These are phyloP conservation scores for Rhododendron molle DNA, from an alignment of 148 eudicot species.

Conservation along the genomic window DNA sequence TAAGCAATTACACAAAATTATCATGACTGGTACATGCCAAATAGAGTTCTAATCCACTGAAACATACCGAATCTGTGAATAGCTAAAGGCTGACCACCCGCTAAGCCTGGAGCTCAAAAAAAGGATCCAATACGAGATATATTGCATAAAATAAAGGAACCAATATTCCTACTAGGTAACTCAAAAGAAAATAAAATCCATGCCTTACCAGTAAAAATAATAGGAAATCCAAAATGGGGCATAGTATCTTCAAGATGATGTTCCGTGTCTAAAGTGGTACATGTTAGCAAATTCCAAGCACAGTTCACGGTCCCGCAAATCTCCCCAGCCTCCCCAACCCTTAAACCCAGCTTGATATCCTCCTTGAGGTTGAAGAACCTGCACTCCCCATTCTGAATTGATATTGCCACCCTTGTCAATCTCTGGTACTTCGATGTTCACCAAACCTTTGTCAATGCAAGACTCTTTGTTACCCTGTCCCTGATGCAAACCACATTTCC, in stretches of 20 bases:
- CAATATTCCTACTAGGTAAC: constrained; percentile 9
- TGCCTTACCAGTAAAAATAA: constrained; percentile 7
- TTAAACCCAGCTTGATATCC: constrained; percentile 87
- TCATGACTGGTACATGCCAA: background rate
- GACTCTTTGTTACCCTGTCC: constrained; percentile 59
- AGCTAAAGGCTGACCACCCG: constrained; percentile 3
- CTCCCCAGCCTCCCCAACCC: constrained; percentile 99
- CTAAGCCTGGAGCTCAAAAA: background rate
- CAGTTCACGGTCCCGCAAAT: constrained; percentile 61
- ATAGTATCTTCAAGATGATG: constrained; percentile 17
- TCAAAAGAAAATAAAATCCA: background rate
- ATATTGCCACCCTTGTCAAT: constrained; percentile 57
- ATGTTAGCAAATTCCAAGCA: constrained; percentile 83
- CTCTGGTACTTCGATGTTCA: constrained; percentile 52
- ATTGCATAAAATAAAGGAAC: background rate
- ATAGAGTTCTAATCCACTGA: background rate
- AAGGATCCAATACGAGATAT: background rate
- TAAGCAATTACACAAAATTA: background rate
- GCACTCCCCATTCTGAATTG: constrained; percentile 59
- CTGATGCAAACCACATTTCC: constrained; percentile 94
- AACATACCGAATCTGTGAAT: background rate
- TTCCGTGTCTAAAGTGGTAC: constrained; percentile 29
- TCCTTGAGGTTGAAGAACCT: constrained; percentile 43
- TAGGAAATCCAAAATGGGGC: background rate
- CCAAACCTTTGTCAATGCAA: constrained; percentile 61